Conservation (phyloP, 108 stramenopile species). For the Mediolabrus comicus region DNA sequence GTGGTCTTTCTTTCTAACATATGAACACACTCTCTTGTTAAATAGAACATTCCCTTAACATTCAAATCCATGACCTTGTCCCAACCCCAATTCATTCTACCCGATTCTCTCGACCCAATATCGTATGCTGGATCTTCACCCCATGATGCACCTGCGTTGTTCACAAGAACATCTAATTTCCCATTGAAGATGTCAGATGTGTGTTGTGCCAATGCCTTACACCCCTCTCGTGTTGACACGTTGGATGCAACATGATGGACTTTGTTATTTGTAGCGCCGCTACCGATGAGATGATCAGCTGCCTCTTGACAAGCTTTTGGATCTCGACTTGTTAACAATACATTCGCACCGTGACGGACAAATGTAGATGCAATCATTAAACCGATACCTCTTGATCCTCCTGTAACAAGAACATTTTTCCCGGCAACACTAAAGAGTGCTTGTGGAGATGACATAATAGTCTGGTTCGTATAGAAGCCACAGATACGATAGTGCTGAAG, state of each 20-base stretch:
- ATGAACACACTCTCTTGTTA: slow-evolving; percentile 85
- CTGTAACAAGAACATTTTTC: slow-evolving; percentile 91
- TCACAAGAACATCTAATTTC: slow-evolving; percentile 75
- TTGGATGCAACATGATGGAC: slow-evolving; percentile 73
- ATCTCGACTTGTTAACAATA: slow-evolving; percentile 80
- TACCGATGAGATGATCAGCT: slow-evolving; percentile 15
- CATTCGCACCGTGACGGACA: slow-evolving; percentile 77
- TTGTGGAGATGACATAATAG: slow-evolving; percentile 1
- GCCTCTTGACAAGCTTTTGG: slow-evolving; percentile 73
- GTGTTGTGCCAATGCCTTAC: slow-evolving; percentile 70
- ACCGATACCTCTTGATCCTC: slow-evolving; percentile 90
- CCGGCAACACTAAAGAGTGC: slow-evolving; percentile 61
- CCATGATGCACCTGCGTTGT: slow-evolving; percentile 68
- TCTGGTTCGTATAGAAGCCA: too few relatives aligned
- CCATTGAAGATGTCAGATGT: slow-evolving; percentile 57
- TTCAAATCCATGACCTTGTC: slow-evolving; percentile 92
- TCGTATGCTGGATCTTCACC: slow-evolving; percentile 58
- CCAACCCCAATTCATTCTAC: slow-evolving; percentile 92
- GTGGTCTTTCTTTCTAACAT: slow-evolving; percentile 70
- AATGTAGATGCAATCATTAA: slow-evolving; percentile 88
- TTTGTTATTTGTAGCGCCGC: background rate
- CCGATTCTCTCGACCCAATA: slow-evolving; percentile 74
- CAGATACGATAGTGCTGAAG: too few relatives aligned
- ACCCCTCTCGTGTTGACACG: slow-evolving; percentile 80
- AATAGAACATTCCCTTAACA: slow-evolving; percentile 91